Base-by-base conservation (phyloP, 2,329 filamentous ascomycete species). In the Chaetomium olivaceum region DNA sequence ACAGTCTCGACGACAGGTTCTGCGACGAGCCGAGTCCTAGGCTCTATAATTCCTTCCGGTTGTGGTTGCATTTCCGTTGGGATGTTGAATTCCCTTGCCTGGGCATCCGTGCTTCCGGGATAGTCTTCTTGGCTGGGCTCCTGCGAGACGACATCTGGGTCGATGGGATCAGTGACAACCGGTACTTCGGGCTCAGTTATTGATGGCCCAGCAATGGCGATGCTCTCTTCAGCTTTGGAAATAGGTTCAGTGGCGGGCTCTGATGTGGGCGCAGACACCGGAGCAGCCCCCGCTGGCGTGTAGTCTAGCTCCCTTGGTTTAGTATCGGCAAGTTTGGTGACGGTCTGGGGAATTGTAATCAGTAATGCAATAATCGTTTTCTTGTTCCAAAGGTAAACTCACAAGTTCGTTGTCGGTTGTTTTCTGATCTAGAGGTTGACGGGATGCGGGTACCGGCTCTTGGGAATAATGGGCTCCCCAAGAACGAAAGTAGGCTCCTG, bases 11-110 rank as follows among this genome's bases (percentile, higher is more conserved):
- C 21, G 23, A 12, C 19, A 36, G 36, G 14, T 11, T 57, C 52
- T 1, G 36, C n/a, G 29, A 19, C 6, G 29, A n/a, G 7, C 27
- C 39, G 39, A 16, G 9, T 19, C 6, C 14, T 46, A n/a, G 14
- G 12, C 21, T 61, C n/a, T n/a, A n/a, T n/a, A n/a, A n/a, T n/a
- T n/a, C 64, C 68, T 7, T 58, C 63, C 8, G 55, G 70, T 65
- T 64, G 48, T 29, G 56, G 58, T 52, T 64, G 57, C 6, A 25
- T 9, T 23, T 21, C 58, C 12, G 62, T 11, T 23, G 57, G 1
- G 19, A 54, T 5, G 4, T 57, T 39, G 7, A 23, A 33, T 19
- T 64, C 56, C 5, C 63, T 58, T n/a, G 52, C 58, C 50, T 70
- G 57, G 12, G 60, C 52, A 55, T 51, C 51, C 39, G 36, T 12